These are phyloP conservation scores for Erysimum pusillum DNA, from an alignment of 441 rosid genomes.

Conservation along the genomic window DNA sequence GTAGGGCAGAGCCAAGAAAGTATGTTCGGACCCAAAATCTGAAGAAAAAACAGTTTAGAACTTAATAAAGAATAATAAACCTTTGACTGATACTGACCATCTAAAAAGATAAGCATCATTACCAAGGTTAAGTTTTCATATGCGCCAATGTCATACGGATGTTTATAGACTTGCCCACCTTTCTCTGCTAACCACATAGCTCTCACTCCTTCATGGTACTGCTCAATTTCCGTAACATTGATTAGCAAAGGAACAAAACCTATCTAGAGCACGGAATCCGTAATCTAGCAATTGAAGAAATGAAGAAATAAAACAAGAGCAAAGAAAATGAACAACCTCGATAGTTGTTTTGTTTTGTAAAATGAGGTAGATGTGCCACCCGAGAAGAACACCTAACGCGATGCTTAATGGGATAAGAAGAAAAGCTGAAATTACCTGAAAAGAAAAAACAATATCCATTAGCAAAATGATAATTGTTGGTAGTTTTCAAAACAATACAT, in stretches of 20 bases:
- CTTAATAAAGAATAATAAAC: not conserved
- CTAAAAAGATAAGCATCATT: slow-evolving; percentile 34
- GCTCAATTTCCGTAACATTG: slow-evolving; percentile 40
- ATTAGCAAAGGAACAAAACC: slow-evolving; percentile 17
- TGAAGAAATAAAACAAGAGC: slow-evolving; percentile 5
- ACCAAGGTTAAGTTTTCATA: slow-evolving; percentile 79
- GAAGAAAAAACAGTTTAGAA: slow-evolving; percentile 37
- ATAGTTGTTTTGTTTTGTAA: slow-evolving; percentile 88
- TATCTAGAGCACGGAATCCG: not conserved
- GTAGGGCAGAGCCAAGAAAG: slow-evolving; percentile 81
- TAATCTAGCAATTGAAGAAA: slow-evolving; percentile 14
- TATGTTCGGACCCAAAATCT: slow-evolving; percentile 86
- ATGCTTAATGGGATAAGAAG: slow-evolving; percentile 71
- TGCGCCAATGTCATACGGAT: slow-evolving; percentile 87
- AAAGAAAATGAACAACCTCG: slow-evolving; percentile 54
- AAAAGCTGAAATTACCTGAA: slow-evolving; percentile 80
- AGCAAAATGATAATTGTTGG: slow-evolving; percentile 13
- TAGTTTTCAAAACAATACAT: slow-evolving; percentile 42
- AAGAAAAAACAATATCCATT: slow-evolving; percentile 15
- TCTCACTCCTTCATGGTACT: slow-evolving; percentile 96
- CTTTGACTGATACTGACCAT: slow-evolving; percentile 4
- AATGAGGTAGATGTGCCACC: slow-evolving; percentile 91
- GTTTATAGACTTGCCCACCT: slow-evolving; percentile 80
- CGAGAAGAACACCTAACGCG: slow-evolving; percentile 75
- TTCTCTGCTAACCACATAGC: slow-evolving; percentile 96